A percentile compares a stretch with the other conserved stretches of the same genome.
Evolutionary conservation across 2,329 filamentous ascomycete species (phyloP).

Genomic region (Fusarium temperatum): DNA sequence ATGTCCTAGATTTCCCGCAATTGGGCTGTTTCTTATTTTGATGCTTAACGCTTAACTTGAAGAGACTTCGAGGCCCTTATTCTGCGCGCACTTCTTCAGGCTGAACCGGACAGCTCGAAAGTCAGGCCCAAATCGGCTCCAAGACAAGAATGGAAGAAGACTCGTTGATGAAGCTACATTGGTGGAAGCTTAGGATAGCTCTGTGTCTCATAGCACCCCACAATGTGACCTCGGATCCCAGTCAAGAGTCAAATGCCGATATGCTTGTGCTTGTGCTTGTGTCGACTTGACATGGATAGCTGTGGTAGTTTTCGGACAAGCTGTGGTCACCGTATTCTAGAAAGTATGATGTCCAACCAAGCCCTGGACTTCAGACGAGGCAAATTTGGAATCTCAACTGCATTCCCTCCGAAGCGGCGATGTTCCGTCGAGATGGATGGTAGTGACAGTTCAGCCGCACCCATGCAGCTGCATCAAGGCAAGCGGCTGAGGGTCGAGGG

Average conservation of each 20-base stretch:
- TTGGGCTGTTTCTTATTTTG: slow-evolving; percentile 5
- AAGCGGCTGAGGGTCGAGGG: background rate
- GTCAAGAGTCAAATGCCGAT: slow-evolving; percentile 1
- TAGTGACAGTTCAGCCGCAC: slow-evolving; percentile 15
- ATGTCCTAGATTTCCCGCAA: slow-evolving; percentile 19
- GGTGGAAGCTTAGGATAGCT: background rate
- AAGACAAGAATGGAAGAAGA: background rate
- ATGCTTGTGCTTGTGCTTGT: background rate
- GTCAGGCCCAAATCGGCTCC: background rate
- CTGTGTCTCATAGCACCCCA: slow-evolving; percentile 9
- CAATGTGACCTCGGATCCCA: slow-evolving; percentile 5
- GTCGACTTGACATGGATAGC: background rate
- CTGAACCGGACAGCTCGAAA: background rate
- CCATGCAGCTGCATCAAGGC: background rate
- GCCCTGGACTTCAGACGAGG: background rate
- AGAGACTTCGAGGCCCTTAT: background rate
- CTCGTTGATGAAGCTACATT: background rate
- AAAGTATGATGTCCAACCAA: background rate
- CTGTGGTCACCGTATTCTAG: background rate
- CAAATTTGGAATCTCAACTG: slow-evolving; percentile 15
- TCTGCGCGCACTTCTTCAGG: background rate
- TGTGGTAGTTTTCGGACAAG: background rate
- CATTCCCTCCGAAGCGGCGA: background rate
- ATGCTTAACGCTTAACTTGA: background rate
- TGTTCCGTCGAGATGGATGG: background rate